phyloP scores from a whole-genome alignment of 805 yeast genomes.

The Saccharomyces mikatae region DNA sequence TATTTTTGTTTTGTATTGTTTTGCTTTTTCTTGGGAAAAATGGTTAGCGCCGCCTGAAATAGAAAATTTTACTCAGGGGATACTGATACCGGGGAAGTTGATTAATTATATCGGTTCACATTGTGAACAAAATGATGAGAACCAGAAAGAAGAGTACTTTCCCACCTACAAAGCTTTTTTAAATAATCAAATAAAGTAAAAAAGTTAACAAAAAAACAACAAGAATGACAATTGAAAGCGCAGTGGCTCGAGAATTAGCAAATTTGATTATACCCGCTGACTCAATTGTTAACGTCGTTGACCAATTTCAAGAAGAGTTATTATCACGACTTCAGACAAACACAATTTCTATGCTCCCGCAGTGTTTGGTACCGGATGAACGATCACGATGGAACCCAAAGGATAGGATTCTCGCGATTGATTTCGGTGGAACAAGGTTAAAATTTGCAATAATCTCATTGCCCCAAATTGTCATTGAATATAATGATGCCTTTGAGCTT shows the following conservation, averaged over 20 bases:
- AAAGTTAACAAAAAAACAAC: neutral
- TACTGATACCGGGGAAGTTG: neutral
- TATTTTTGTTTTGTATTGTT: neutral
- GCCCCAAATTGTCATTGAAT: constrained; percentile 9
- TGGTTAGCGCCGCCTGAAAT: neutral
- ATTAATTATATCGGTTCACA: neutral
- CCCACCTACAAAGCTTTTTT: neutral
- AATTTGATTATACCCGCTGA: constrained; percentile 8
- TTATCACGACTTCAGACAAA: constrained; percentile 11
- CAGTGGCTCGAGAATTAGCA: constrained; percentile 2
- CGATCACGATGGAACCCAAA: neutral
- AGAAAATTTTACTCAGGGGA: neutral
- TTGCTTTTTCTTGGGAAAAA: neutral
- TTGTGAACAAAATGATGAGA: neutral
- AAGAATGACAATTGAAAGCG: constrained; percentile 2
- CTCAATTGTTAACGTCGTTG: constrained; percentile 7
- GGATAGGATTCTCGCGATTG: constrained; percentile 16
- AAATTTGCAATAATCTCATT: constrained; percentile 17
- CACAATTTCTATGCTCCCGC: constrained; percentile 18
- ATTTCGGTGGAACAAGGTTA: constrained; percentile 26
- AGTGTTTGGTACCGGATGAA: constrained; percentile 1
- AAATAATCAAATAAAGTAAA: neutral
- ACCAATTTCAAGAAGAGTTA: constrained; percentile 12
- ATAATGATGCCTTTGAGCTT: constrained; percentile 9
- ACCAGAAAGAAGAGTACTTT: neutral